These are phyloP conservation scores for Aureobasidium sp. DNA, from an alignment of 2,329 filamentous ascomycete species.

Conservation along the genomic window DNA sequence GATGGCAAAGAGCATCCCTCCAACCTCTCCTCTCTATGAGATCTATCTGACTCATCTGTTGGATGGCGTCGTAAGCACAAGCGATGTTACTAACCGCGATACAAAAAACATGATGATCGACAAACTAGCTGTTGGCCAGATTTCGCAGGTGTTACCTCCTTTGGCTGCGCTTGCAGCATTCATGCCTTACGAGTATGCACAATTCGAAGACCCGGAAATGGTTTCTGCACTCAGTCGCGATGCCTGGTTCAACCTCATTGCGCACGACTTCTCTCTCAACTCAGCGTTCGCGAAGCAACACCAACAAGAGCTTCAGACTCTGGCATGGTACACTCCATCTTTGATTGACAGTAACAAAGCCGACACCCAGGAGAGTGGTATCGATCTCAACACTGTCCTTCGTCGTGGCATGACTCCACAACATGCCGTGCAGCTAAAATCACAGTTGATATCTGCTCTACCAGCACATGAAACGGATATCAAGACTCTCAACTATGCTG, in stretches of 20 bases:
- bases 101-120: slow-evolving; percentile 66
- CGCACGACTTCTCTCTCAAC: slow-evolving; percentile 77
- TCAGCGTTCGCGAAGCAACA: slow-evolving; percentile 69
- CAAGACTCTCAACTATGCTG: slow-evolving; percentile 75
- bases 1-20: slow-evolving; percentile 63
- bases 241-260: slow-evolving; percentile 96
- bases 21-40: slow-evolving; percentile 67
- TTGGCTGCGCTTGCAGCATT: slow-evolving; percentile 74
- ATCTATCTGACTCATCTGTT: slow-evolving; percentile 79
- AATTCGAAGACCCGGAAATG: slow-evolving; percentile 43
- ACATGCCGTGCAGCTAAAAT: slow-evolving; percentile 73
- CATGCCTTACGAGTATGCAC: slow-evolving; percentile 42
- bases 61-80: slow-evolving; percentile 82
- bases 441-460: slow-evolving; percentile 63
- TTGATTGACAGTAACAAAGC: slow-evolving; percentile 82
- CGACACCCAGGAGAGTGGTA: slow-evolving; percentile 88
- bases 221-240: slow-evolving; percentile 62
- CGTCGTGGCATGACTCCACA: slow-evolving; percentile 77
- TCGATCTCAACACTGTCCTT: slow-evolving; percentile 91
- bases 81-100: slow-evolving; percentile 70
- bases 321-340: slow-evolving; percentile 82
- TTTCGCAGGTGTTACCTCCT: slow-evolving; percentile 78
- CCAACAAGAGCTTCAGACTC: slow-evolving; percentile 67
- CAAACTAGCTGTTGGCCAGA: slow-evolving; percentile 69
- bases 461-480: slow-evolving; percentile 74